Base-by-base conservation (phyloP, 1,139 yeast species). In the Protomyces inundatus region DNA sequence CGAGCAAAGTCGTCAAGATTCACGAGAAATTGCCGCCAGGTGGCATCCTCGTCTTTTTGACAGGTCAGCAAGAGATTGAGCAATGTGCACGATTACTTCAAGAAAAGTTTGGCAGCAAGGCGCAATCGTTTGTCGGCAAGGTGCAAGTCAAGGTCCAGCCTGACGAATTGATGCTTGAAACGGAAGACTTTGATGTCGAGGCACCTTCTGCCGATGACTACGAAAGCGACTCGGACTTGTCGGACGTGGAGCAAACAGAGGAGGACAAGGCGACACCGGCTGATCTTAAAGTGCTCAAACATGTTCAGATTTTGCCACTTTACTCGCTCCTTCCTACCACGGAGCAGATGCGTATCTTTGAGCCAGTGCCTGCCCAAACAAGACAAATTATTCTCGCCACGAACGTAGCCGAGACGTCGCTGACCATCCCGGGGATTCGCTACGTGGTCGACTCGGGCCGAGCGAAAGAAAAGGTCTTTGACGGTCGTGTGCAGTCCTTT, bases 371-470 rank as follows among this genome's bases (percentile, higher is more conserved):
- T 0, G 77, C 78, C 23, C 96, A 96, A 0, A 81, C 91, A 50
- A 81, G 99, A 71, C 74, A 93, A 7, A 91, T 98, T 77, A 88
- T 95, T 56, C 89, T 95, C 33, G 97, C 99, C 1, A 95, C 99
- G 1, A 95, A 95, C 73, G 96, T 95, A 65, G 98, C 99, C 0
- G 99, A 95, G 75, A 95, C 99, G 0, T 90, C 97, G 2, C 81
- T 95, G 74, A 95, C 99, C 0, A 95, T 95, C 69, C 98, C 98
- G 0, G 96, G 96, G 6, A 89, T 95, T 39, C 80, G 96, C 66
- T 95, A 95, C 72, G 98, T 95, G 36, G 90, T 95, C 54, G 99
- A 95, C 74, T 84, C 95, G 76, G 99, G 99, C 16, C 82, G 98
- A 67, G 82, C 96, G 0, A 95, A 95, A 71, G 98, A 91, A 73